A percentile compares a stretch with the other conserved stretches of the same genome.
Evolutionary conservation across 352 stramenopile genomes (phyloP).

Genomic region (Peronosclerospora sorghi): DNA sequence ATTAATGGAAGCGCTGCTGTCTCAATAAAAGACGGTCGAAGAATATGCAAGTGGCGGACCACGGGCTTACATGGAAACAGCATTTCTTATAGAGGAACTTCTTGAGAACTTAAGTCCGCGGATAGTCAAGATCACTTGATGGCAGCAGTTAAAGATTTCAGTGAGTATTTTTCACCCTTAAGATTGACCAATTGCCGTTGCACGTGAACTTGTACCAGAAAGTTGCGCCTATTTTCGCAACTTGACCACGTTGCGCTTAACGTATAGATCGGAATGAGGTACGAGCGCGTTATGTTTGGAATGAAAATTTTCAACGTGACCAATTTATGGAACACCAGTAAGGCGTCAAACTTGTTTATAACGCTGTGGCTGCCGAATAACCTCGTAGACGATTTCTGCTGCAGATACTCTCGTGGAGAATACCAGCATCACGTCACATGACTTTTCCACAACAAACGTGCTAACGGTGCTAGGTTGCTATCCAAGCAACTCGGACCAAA

Average conservation of each 20-base stretch:
- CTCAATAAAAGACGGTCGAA: constrained; percentile 78
- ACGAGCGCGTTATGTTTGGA: constrained; percentile 89
- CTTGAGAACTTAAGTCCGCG: constrained; percentile 54
- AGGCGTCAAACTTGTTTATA: constrained; percentile 77
- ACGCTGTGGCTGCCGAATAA: constrained; percentile 84
- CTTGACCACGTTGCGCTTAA: constrained; percentile 76
- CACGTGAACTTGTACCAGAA: constrained; percentile 84
- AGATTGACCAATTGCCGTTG: constrained; percentile 80
- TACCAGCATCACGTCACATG: constrained; percentile 86
- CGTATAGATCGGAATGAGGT: constrained; percentile 91
- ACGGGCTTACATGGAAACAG: constrained; percentile 91
- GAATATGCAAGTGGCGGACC: constrained; percentile 84
- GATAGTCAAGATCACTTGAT: constrained; percentile 57
- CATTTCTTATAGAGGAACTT: constrained; percentile 76
- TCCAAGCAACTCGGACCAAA: constrained; percentile 82
- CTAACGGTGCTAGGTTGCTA: constrained; percentile 83
- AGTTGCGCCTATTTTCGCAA: constrained; percentile 81
- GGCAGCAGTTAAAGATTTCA: constrained; percentile 55
- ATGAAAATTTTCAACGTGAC: constrained; percentile 92
- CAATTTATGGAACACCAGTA: constrained; percentile 81
- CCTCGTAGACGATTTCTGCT: constrained; percentile 87
- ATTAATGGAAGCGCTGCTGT: constrained; percentile 90
- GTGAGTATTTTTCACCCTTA: constrained; percentile 86
- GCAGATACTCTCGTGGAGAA: constrained; percentile 89
- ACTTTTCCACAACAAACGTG: constrained; percentile 94